Evolutionary conservation across 139 green algal genomes (phyloP), one percentile per base, ranked within the genome.

Genomic region (Haematococcus lacustris): DNA sequence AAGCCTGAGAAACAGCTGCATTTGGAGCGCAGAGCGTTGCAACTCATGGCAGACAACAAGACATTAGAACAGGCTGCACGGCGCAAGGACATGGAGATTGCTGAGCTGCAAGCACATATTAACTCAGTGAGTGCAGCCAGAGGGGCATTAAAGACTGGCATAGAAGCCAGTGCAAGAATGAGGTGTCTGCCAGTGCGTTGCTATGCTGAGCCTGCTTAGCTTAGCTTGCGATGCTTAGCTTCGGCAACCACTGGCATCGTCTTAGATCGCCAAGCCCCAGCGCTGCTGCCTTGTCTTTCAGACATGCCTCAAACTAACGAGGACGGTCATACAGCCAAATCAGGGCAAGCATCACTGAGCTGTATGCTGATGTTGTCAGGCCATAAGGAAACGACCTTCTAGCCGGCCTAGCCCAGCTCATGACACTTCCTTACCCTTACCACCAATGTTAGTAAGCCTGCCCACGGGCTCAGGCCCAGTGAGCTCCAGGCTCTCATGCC

Each of bases 11-110:
- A 66, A 32, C 28, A 66, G 3, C 34, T 39, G 50, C 51, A 64
- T 32, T 28, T 84, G 47, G 78, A 84, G 71, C 66, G 51, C 23
- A 73, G 68, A 39, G 61, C 71, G 17, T 47, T 84, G 70, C 53
- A 76, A 59, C 74, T 84, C 1, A 74, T 80, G 70, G 47, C 47
- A 2, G 78, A 83, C 25, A 83, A 77, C 73, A 73, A 53, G 35
- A 64, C 40, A 17, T 66, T 76, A 33, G 43, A 74, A 3, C 59
- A 80, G 51, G 63, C 51, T 38, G 53, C 74, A 28, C n/a, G 38
- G 37, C 51, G 41, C 1, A 72, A 72, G 50, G 77, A 78, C 43
- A 35, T 66, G 3, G 64, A 80, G 38, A 33, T 76, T 0, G 64
- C 71, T 23, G 71, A 84, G 59, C 66, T 84, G 66, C 74, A 76